Evolutionary conservation across 164 flowering plant genomes (phyloP).

Genomic region (Magnolia sinica): DNA sequence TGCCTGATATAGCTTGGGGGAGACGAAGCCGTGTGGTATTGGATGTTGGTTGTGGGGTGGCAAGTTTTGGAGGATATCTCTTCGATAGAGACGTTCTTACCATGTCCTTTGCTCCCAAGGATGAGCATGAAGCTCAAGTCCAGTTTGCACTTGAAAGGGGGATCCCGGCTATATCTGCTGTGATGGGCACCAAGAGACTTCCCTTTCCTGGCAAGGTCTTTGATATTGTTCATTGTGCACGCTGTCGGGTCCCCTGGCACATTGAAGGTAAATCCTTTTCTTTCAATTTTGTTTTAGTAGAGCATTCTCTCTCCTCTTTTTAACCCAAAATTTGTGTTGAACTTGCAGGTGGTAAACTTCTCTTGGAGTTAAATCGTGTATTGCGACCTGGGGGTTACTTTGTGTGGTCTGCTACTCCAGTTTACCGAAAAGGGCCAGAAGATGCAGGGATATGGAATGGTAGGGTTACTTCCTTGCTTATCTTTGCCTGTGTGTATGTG

Average conservation of each 20-base stretch:
- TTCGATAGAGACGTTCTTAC: conserved; percentile 86
- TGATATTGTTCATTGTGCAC: conserved; percentile 95
- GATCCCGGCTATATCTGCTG: conserved; percentile 94
- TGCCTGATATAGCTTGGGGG: conserved; percentile 88
- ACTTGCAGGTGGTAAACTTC: conserved; percentile 74
- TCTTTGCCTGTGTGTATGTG: background rate
- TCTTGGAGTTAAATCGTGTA: conserved; percentile 70
- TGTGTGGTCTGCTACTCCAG: conserved; percentile 92
- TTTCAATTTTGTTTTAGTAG: background rate
- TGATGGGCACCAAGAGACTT: conserved; percentile 91
- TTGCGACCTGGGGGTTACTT: conserved; percentile 85
- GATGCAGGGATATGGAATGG: conserved; percentile 76
- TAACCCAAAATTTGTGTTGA: background rate
- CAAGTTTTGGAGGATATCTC: conserved; percentile 97
- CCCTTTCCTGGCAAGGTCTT: conserved; percentile 87
- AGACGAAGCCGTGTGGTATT: conserved; percentile 75
- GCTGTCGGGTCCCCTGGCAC: conserved; percentile 97
- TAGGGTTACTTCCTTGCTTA: conserved; percentile 7
- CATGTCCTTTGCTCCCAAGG: conserved; percentile 99
- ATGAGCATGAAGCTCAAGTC: conserved; percentile 98
- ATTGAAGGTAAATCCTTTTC: conserved; percentile 51
- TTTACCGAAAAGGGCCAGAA: conserved; percentile 50
- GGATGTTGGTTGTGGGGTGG: conserved; percentile 99
- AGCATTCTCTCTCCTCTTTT: too few relatives aligned
- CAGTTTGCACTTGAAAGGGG: conserved; percentile 99